Evolutionary conservation across 2,329 filamentous ascomycete genomes (phyloP).

Genomic region (Exophiala sp.): DNA sequence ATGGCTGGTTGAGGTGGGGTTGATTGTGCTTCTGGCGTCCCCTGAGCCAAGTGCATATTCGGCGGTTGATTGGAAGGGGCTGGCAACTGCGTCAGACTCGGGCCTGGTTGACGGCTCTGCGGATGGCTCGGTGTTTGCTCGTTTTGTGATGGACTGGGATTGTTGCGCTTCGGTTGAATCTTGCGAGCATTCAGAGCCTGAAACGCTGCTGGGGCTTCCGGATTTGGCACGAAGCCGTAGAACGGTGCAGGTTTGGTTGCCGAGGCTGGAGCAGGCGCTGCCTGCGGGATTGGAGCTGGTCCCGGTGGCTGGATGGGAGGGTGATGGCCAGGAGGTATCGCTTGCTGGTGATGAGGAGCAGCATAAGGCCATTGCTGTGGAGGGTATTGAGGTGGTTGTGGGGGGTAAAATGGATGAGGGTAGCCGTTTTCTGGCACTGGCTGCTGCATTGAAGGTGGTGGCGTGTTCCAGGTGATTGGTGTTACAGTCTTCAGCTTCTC

Average conservation of each 20-base stretch:
- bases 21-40: too few relatives aligned
- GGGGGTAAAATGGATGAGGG: not conserved
- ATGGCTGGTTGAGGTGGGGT: too few relatives aligned
- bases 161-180: too few relatives aligned
- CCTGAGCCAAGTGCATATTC: too few relatives aligned
- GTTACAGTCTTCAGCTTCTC: slow-evolving; percentile 14
- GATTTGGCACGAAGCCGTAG: slow-evolving; percentile 17
- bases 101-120: too few relatives aligned
- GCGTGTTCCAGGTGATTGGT: slow-evolving; percentile 8
- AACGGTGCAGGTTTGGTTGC: not conserved
- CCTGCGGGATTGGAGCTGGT: not conserved
- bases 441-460: not conserved
- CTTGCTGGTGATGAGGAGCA: not conserved
- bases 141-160: too few relatives aligned
- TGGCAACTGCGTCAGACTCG: too few relatives aligned
- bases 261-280: not conserved
- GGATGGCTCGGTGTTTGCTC: too few relatives aligned
- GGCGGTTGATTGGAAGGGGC: too few relatives aligned
- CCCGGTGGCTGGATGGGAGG: not conserved
- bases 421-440: not conserved
- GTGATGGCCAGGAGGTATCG: not conserved
- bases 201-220: not conserved
- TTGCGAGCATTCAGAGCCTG: too few relatives aligned
- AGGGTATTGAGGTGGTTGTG: not conserved
- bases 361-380: not conserved